These are phyloP conservation scores for Pyrenophora teres DNA, from an alignment of 2,329 filamentous ascomycete genomes.

Conservation along the genomic window DNA sequence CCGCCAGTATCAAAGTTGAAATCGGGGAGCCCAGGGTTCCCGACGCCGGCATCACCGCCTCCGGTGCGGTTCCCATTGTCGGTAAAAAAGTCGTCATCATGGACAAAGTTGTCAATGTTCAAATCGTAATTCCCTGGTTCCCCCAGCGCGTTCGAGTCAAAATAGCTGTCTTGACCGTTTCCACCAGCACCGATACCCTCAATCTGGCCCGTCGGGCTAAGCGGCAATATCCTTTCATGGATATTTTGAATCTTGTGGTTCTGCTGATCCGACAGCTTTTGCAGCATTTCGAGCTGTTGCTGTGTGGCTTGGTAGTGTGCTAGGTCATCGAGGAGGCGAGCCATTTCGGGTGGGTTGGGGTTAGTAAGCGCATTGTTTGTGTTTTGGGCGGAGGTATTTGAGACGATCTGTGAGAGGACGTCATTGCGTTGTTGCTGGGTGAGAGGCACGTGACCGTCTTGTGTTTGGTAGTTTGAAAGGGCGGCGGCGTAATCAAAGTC, in stretches of 20 bases:
- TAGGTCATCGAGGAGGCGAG: constrained; percentile 62
- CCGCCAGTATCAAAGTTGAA: constrained; percentile 8
- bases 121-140: constrained; percentile 50
- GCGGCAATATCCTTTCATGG: constrained; percentile 72
- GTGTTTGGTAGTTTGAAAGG: constrained; percentile 54
- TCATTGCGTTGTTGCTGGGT: constrained; percentile 55
- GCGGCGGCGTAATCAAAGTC: constrained; percentile 54
- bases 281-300: constrained; percentile 76
- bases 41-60: background rate
- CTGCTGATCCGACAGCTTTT: constrained; percentile 79
- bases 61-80: background rate
- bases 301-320: constrained; percentile 70
- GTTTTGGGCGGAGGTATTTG: constrained; percentile 48
- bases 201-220: constrained; percentile 79
- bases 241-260: constrained; percentile 76
- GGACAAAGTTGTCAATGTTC: constrained; percentile 63
- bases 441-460: constrained; percentile 52
- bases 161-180: constrained; percentile 33
- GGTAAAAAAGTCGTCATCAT: constrained; percentile 60
- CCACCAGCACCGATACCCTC: constrained; percentile 61
- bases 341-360: constrained; percentile 59
- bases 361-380: constrained; percentile 63
- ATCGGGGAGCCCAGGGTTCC: background rate
- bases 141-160: constrained; percentile 43
- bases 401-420: constrained; percentile 56